phyloP scores from a whole-genome alignment of 805 yeast species.

The Schizosaccharomyces japonicus region DNA sequence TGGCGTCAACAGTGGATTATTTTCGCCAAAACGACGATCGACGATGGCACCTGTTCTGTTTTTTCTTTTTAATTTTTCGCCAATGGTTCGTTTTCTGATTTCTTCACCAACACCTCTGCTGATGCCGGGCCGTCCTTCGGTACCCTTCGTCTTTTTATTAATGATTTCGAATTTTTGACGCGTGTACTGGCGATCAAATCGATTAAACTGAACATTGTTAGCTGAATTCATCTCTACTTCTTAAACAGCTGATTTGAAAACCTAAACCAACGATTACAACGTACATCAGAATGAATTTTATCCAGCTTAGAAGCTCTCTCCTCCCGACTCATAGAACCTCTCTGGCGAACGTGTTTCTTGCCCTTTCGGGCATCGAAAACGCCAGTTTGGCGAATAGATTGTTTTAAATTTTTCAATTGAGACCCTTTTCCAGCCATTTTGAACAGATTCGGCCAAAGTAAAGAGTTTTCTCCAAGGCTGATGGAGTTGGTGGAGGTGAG shows the following conservation, averaged over 20 bases:
- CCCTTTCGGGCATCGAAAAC: not conserved
- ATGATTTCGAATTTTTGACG: conserved; percentile 32
- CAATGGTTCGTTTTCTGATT: conserved; percentile 4
- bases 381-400: not conserved
- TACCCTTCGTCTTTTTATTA: conserved; percentile 22
- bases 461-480: too few species aligned
- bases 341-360: not conserved
- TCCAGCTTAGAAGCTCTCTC: not conserved
- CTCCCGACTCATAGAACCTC: not conserved
- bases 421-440: not conserved
- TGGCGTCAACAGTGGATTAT: conserved; percentile 38
- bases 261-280: not conserved
- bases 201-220: conserved; percentile 40
- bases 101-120: conserved; percentile 49
- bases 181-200: conserved; percentile 59
- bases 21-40: conserved; percentile 78
- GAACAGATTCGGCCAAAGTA: not conserved
- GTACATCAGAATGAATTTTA: not conserved
- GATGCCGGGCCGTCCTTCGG: conserved; percentile 46
- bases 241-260: too few species aligned
- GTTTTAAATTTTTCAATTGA: not conserved
- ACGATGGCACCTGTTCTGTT: conserved; percentile 56
- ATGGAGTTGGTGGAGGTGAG: too few species aligned
- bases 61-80: conserved; percentile 17
- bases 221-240: not conserved